Percentiles rank a stretch among this genome's conserved stretches.
phyloP scores from a whole-genome alignment of 495 filamentous ascomycete genomes.

The Neurospora tetrasperma region DNA sequence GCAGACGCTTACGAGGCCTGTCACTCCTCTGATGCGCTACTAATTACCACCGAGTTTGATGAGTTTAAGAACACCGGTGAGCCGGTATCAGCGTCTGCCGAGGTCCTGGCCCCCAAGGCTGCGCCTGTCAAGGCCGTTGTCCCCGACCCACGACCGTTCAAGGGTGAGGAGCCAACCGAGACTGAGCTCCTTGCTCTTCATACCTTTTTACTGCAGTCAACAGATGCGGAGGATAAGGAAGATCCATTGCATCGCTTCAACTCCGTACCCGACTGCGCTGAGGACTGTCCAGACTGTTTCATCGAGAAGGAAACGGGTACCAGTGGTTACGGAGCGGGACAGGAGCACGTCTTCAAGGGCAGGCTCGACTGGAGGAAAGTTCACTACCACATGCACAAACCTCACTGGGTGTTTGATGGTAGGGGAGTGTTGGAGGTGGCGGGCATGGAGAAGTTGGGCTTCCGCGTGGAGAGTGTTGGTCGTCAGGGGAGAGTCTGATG shows the following conservation, averaged over 20 bases:
- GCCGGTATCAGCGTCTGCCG: neutral
- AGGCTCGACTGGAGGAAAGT: constrained; percentile 44
- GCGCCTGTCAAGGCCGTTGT: constrained; percentile 2
- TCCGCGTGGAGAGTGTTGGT: constrained; percentile 46
- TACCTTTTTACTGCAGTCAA: constrained; percentile 14
- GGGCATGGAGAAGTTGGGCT: constrained; percentile 46
- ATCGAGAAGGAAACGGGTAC: constrained; percentile 18
- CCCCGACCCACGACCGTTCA: constrained; percentile 7
- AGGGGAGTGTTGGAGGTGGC: constrained; percentile 48
- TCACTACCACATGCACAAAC: constrained; percentile 47
- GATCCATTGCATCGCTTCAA: constrained; percentile 23
- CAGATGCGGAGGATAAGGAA: neutral
- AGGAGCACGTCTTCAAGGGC: constrained; percentile 18
- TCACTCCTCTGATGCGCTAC: constrained; percentile 38
- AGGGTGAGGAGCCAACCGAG: constrained; percentile 18
- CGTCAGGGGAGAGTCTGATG: constrained; percentile 7
- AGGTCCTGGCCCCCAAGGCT: neutral
- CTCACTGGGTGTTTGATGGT: constrained; percentile 61
- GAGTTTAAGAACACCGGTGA: constrained; percentile 39
- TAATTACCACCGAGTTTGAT: constrained; percentile 57
- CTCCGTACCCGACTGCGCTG: constrained; percentile 23
- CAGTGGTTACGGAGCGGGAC: constrained; percentile 12
- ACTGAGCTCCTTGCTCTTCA: constrained; percentile 26
- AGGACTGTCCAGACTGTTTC: constrained; percentile 29
- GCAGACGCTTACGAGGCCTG: constrained; percentile 43